Conservation (phyloP, 2,329 filamentous ascomycete genomes). For the Ceratocystis ficicola region DNA sequence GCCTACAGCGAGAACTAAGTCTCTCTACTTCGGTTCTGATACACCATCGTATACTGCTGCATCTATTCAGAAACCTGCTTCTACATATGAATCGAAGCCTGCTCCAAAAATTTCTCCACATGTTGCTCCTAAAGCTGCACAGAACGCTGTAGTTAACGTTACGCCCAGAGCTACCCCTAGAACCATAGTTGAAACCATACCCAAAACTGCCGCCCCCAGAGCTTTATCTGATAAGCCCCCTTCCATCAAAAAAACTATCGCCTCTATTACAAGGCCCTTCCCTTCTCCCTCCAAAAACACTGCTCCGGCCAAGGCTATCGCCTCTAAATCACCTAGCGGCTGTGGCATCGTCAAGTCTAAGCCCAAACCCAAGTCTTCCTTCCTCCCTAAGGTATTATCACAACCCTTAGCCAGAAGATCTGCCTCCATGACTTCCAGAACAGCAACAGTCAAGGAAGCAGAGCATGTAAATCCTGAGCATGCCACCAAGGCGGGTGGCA, state of each 20-base stretch:
- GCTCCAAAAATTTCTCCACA: no score
- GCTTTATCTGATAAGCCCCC: background rate
- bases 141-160: no score
- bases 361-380: background rate
- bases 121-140: no score
- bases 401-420: background rate
- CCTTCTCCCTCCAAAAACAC: background rate
- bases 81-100: no score
- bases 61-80: no score
- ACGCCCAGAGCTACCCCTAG: no score
- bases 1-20: no score
- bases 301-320: background rate
- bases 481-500: conserved; percentile 25
- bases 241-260: background rate
- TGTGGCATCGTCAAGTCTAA: background rate
- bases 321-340: background rate
- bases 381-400: conserved; percentile 1
- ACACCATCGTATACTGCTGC: no score
- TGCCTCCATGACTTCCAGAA: background rate
- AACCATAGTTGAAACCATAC: no score
- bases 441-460: background rate
- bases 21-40: no score
- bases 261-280: background rate
- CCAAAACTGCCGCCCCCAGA: no score
- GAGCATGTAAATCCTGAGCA: conserved; percentile 4